A percentile compares a stretch with the other conserved stretches of the same genome.
Evolutionary conservation across 192 early-diverging fungal genomes (phyloP).

Genomic region (Coemansia sp.): DNA sequence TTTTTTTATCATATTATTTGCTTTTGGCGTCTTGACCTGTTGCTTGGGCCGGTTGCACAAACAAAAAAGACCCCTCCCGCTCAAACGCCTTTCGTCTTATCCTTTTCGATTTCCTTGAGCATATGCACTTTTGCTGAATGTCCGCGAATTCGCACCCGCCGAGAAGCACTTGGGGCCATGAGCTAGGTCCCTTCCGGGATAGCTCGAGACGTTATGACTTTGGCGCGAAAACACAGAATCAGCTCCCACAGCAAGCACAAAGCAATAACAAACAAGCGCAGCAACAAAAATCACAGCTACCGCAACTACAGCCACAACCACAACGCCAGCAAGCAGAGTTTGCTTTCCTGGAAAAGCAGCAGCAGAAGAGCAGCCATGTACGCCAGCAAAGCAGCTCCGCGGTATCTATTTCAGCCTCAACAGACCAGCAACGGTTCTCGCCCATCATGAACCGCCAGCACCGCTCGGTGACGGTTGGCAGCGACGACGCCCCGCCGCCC

Average conservation of each 20-base stretch:
- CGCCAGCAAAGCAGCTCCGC: constrained; percentile 9
- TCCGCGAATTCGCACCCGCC: constrained; percentile 41
- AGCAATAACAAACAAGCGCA: constrained; percentile 1
- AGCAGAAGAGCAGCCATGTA: constrained; percentile 3
- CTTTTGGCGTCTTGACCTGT: neutral
- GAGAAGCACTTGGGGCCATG: constrained; percentile 29
- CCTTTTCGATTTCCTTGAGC: neutral
- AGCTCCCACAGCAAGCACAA: constrained; percentile 5
- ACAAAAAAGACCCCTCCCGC: neutral
- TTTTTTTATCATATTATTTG: neutral
- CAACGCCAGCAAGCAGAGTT: neutral
- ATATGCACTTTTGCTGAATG: constrained; percentile 35
- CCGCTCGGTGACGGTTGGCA: constrained; percentile 44
- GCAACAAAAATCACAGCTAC: constrained; percentile 2
- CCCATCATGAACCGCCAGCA: constrained; percentile 51
- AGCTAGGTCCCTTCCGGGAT: constrained; percentile 35
- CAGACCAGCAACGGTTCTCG: constrained; percentile 47
- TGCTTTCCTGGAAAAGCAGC: neutral
- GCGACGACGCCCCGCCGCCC: constrained; percentile 21
- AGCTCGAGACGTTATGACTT: constrained; percentile 10
- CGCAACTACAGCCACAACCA: neutral
- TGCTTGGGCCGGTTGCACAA: neutral
- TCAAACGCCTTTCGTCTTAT: neutral
- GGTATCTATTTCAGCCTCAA: neutral
- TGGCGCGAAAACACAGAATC: neutral